Evolutionary conservation across 75 land plant species (phyloP), one percentile per base, ranked within the genome.

Genomic region (Isoetes taiwanensis): DNA sequence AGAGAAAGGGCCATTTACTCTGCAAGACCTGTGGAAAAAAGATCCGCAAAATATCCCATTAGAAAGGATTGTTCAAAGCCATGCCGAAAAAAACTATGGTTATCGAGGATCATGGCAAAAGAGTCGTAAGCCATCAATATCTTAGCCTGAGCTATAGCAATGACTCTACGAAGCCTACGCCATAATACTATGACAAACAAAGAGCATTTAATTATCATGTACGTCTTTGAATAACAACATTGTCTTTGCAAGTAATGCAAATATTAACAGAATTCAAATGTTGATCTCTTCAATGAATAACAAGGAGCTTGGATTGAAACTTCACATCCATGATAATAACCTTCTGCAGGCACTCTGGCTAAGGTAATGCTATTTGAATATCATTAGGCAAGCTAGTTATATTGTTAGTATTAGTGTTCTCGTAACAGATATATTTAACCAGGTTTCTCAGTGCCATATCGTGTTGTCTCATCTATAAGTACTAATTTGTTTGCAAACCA

Each of bases 401-500:
- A 37, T 14, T 37, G 14, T 37, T 57, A 28, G n/a, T 11, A 56
- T 19, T 32, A 27, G 33, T 25, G 4, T 34, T 9, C 12, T 41
- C 28, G 23, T 43, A 6, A 2, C 55, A 32, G n/a, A 29, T 53
- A 24, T 11, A n/a, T 56, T 56, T 59, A 23, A 25, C 34, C 69
- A 89, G 96, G 75, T 89, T 50, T 81, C 81, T 34, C 72, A 81
- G 58, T 91, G 95, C 56, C 72, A 77, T 62, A 67, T 81, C 2
- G 75, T 78, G 14, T 66, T 78, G 43, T 60, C 72, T 50, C 90
- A 89, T 48, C 65, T 91, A 41, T 88, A 87, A 77, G 85, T 87
- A 28, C 80, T 91, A 81, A 86, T 64, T 37, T 91, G 2, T 87
- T 95, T 56, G 83, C 78, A 39, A 91, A 91, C 56, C 74, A 76